Evolutionary conservation across 208 protist species (phyloP), one percentile per base, ranked within the genome.

Genomic region (Porcisia deanei): DNA sequence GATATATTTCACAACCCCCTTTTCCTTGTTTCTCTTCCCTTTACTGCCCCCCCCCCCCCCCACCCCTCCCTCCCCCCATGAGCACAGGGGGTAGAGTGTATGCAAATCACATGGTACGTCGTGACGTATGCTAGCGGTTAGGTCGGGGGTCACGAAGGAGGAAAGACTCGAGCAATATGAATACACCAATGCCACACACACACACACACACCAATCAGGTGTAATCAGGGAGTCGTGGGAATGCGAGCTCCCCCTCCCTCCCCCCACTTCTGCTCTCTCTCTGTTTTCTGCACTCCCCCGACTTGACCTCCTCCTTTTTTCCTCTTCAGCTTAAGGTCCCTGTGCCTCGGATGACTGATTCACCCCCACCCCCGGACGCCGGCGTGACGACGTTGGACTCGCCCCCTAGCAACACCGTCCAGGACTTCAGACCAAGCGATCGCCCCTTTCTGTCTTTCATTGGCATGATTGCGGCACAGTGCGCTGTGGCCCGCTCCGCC

Each of bases 361-460:
- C 25, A 2, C 34, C 64, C 18, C 43, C 64, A 37, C 10, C 64
- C 2, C 43, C 64, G 64, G 1, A 53, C 20, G 43, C n/a, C 43
- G 39, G 43, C 2, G 39, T 8, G 64, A n/a, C 43, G 64, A 20
- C 64, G 39, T 10, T 37, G 47, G 41, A 69, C 64, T 37, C 64
- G 43, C 22, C 64, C 8, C 20, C 20, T n/a, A 53, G 10, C 39
- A 30, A 3, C 53, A 22, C 16, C 3, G 22, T 76, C 49, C n/a
- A 45, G 39, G 43, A 37, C 25, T 76, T 72, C 73, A 41, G 70
- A n/a, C 30, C 37, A 0, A 79, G 82, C 52, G 83, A 93, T 78
- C 75, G 77, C 16, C 61, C 76, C 9, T 18, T 87, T 16, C 84
- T 93, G 5, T 77, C 84, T 49, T 74, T 93, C 18, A 63, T 93